These are phyloP conservation scores for Diplodia seriata DNA, from an alignment of 2,329 filamentous ascomycete species.

Conservation along the genomic window DNA sequence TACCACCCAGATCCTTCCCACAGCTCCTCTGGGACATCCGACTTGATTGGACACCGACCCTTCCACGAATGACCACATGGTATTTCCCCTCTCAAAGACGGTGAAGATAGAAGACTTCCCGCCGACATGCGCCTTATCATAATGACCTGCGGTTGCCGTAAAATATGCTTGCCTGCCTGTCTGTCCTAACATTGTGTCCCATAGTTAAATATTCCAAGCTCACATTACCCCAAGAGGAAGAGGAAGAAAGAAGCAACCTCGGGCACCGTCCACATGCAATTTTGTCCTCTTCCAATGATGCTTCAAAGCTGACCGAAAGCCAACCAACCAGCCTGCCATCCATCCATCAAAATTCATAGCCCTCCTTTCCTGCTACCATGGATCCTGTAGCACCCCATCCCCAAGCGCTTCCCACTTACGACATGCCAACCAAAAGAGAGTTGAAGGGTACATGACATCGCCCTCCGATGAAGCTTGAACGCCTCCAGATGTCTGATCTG, in stretches of 20 bases:
- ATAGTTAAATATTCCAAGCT: neutral
- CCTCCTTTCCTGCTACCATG: neutral
- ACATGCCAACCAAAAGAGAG: constrained; percentile 13
- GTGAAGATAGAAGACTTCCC: neutral
- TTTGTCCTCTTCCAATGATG: constrained; percentile 12
- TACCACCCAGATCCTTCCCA: neutral
- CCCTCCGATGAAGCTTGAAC: neutral
- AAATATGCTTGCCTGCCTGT: neutral
- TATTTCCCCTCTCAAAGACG: neutral
- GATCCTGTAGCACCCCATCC: neutral
- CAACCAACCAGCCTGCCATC: neutral
- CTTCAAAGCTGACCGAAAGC: neutral
- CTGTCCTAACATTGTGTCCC: neutral
- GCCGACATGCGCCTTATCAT: too few relatives aligned
- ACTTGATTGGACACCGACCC: neutral
- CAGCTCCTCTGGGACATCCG: neutral
- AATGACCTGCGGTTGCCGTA: neutral
- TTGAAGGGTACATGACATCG: neutral
- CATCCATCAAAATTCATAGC: constrained; percentile 2
- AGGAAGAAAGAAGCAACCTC: neutral
- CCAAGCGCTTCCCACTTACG: neutral
- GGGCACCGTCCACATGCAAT: constrained; percentile 25
- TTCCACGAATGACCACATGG: neutral
- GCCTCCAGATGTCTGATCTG: neutral
- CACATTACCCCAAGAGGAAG: constrained; percentile 6